phyloP scores from a whole-genome alignment of 805 yeast species.

The Starmerella kuoi region DNA sequence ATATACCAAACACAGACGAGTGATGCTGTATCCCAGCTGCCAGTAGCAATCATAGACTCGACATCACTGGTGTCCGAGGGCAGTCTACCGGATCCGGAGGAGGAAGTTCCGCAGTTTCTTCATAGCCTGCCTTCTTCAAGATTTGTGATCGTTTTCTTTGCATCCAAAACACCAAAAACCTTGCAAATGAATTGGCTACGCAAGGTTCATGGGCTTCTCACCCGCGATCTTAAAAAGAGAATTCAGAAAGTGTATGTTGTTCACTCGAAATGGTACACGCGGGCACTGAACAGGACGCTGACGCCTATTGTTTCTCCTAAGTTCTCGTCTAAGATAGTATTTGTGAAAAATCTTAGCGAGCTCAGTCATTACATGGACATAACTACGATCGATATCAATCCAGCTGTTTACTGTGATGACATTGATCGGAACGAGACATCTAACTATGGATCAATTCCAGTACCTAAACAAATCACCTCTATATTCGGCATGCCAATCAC shows the following conservation, averaged over 20 bases:
- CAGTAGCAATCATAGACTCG: conserved; percentile 73
- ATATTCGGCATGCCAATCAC: conserved; percentile 27
- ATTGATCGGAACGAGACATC: conserved; percentile 33
- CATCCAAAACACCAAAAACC: conserved; percentile 56
- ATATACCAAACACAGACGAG: conserved; percentile 11
- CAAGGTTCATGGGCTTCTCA: conserved; percentile 45
- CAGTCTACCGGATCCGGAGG: conserved; percentile 33
- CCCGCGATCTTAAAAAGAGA: conserved; percentile 42
- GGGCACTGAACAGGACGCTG: conserved; percentile 52
- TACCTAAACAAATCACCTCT: conserved; percentile 34
- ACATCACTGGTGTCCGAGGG: conserved; percentile 44
- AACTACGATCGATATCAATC: conserved; percentile 60
- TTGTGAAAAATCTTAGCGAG: conserved; percentile 40
- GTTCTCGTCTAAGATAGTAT: conserved; percentile 34
- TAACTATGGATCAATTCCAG: conserved; percentile 32
- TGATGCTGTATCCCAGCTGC: conserved; percentile 58
- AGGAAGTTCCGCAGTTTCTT: conserved; percentile 47
- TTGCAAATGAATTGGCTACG: conserved; percentile 63
- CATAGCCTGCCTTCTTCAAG: conserved; percentile 43
- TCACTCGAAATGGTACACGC: conserved; percentile 82
- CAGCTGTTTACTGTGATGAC: conserved; percentile 62
- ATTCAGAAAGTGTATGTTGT: conserved; percentile 60
- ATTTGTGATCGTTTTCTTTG: conserved; percentile 61
- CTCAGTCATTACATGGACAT: conserved; percentile 56
- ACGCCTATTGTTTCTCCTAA: conserved; percentile 40